phyloP scores from a whole-genome alignment of 345 rosid genomes.

The Gossypium mustelinum region DNA sequence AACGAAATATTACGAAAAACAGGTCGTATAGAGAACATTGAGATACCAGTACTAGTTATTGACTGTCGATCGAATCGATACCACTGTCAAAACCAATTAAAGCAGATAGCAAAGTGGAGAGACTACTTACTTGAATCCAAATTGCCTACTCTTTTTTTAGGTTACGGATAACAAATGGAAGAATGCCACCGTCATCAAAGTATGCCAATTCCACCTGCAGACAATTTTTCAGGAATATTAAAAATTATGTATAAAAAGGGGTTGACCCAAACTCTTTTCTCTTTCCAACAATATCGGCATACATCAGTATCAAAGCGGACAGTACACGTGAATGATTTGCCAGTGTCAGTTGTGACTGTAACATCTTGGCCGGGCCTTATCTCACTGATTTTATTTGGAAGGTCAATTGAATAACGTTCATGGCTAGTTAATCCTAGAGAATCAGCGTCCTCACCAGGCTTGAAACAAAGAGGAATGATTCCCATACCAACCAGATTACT shows the following conservation, averaged over 20 bases:
- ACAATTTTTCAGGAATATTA: not conserved
- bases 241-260: no score
- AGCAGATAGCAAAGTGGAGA: no score
- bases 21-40: not conserved
- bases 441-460: constrained; percentile 55
- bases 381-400: no score
- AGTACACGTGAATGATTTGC: constrained; percentile 33
- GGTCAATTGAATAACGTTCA: constrained; percentile 23
- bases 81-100: no score
- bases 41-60: no score
- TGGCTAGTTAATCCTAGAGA: constrained; percentile 53
- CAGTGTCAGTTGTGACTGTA: constrained; percentile 27
- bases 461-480: constrained; percentile 56
- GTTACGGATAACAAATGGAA: constrained; percentile 32
- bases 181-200: constrained; percentile 77
- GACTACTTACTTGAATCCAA: not conserved
- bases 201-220: constrained; percentile 71
- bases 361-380: no score
- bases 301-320: no score
- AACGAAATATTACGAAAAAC: not conserved
- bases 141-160: not conserved
- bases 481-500: constrained; percentile 68
- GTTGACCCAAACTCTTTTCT: no score
- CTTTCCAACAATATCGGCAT: no score
- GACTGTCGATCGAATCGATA: no score